Conservation (phyloP, 208 protist genomes). For the Crithidia thermophila region DNA sequence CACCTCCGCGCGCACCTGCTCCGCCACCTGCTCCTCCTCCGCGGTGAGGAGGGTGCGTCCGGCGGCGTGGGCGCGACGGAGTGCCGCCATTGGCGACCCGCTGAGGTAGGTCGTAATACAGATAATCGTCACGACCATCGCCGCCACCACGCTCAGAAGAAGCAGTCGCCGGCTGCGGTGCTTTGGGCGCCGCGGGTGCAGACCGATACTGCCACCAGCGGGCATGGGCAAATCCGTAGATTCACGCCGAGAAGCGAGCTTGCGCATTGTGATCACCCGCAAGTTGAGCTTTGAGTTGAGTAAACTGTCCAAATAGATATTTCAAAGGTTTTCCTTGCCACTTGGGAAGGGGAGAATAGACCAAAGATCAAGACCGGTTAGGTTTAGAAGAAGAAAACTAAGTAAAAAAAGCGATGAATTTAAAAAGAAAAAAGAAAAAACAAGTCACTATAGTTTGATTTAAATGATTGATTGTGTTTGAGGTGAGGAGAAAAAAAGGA, state of each 20-base stretch:
- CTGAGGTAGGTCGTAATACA: background rate
- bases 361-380: too few relatives aligned
- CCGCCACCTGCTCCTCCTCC: background rate
- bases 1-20: background rate
- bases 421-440: too few relatives aligned
- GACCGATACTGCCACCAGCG: background rate
- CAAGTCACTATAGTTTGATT: too few relatives aligned
- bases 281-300: too few relatives aligned
- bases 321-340: too few relatives aligned
- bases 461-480: too few relatives aligned
- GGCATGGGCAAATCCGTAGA: background rate
- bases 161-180: background rate
- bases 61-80: background rate
- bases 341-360: too few relatives aligned
- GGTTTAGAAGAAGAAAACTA: too few relatives aligned
- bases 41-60: background rate
- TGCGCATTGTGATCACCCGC: constrained; percentile 1
- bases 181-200: background rate
- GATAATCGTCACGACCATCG: background rate
- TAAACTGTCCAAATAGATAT: background rate
- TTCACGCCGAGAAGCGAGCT: background rate
- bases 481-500: too few relatives aligned
- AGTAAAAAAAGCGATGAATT: too few relatives aligned
- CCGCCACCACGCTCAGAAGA: background rate
- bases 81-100: background rate